A percentile compares a stretch with the other conserved stretches of the same genome.
phyloP scores from a whole-genome alignment of 106 monocot genomes.

The Agapanthus africanus region DNA sequence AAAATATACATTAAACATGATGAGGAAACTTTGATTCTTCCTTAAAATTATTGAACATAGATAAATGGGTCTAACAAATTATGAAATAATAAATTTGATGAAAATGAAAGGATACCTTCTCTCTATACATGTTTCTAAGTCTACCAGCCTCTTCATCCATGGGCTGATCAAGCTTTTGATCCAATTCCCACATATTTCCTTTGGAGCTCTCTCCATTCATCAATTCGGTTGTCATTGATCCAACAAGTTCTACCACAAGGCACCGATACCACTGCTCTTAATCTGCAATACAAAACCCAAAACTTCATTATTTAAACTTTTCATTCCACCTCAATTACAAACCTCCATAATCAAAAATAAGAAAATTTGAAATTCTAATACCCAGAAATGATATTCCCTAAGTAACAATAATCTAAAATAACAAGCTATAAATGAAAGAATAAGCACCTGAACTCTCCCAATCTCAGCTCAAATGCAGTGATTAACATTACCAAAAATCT shows the following conservation, averaged over 20 bases:
- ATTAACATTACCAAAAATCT: no score
- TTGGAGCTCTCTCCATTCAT: background rate
- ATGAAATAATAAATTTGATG: no score
- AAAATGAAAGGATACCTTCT: background rate
- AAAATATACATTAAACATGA: background rate
- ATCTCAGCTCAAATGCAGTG: no score
- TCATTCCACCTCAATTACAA: background rate
- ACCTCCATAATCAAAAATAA: background rate
- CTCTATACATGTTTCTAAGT: background rate
- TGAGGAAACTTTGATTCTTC: background rate
- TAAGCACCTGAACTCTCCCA: no score
- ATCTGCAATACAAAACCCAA: background rate
- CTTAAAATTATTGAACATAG: no score
- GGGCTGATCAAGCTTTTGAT: background rate
- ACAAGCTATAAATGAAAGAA: background rate
- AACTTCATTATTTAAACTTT: background rate
- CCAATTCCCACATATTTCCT: background rate
- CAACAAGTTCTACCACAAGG: background rate
- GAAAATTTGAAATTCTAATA: background rate
- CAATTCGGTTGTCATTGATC: background rate
- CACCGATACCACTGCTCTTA: background rate
- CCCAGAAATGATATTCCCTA: background rate
- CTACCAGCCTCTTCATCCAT: background rate
- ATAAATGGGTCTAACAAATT: no score
- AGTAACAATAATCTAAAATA: background rate